These are phyloP conservation scores for Diaporthe humulicola DNA, from an alignment of 2,329 filamentous ascomycete genomes.

Conservation along the genomic window DNA sequence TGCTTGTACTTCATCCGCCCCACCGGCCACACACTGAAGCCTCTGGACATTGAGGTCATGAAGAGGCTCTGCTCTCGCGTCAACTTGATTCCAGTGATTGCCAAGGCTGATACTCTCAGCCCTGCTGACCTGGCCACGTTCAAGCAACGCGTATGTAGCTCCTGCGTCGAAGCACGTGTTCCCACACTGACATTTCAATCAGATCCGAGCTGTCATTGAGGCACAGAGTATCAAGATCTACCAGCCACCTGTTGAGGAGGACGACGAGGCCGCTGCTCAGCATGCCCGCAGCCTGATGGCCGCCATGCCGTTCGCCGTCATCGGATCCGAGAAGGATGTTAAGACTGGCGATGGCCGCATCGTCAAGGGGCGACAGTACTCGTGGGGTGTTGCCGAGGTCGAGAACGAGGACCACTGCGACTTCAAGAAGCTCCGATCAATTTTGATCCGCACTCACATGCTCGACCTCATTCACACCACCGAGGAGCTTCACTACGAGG, in stretches of 20 bases:
- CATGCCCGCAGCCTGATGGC: slow-evolving; percentile 95
- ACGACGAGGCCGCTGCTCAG: slow-evolving; percentile 95
- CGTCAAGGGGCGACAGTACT: slow-evolving; percentile 98
- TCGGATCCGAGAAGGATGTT: slow-evolving; percentile 99
- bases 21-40: slow-evolving; percentile 98
- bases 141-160: slow-evolving; percentile 84
- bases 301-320: slow-evolving; percentile 98
- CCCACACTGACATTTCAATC: slow-evolving; percentile 46
- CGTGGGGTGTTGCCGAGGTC: slow-evolving; percentile 98
- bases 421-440: slow-evolving; percentile 99
- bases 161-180: not conserved
- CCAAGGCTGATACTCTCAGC: slow-evolving; percentile 98
- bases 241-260: slow-evolving; percentile 96
- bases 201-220: slow-evolving; percentile 96
- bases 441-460: slow-evolving; percentile 99
- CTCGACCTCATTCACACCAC: slow-evolving; percentile 99
- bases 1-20: slow-evolving; percentile 99
- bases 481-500: slow-evolving; percentile 99
- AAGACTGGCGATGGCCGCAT: slow-evolving; percentile 96
- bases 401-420: slow-evolving; percentile 99
- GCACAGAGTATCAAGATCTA: slow-evolving; percentile 99
- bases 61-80: slow-evolving; percentile 98
- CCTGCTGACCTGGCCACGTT: slow-evolving; percentile 91
- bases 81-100: slow-evolving; percentile 97
- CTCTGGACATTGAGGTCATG: slow-evolving; percentile 99